Evolutionary conservation across 495 filamentous ascomycete genomes (phyloP).

Genomic region (Lasiosphaeria miniovina): DNA sequence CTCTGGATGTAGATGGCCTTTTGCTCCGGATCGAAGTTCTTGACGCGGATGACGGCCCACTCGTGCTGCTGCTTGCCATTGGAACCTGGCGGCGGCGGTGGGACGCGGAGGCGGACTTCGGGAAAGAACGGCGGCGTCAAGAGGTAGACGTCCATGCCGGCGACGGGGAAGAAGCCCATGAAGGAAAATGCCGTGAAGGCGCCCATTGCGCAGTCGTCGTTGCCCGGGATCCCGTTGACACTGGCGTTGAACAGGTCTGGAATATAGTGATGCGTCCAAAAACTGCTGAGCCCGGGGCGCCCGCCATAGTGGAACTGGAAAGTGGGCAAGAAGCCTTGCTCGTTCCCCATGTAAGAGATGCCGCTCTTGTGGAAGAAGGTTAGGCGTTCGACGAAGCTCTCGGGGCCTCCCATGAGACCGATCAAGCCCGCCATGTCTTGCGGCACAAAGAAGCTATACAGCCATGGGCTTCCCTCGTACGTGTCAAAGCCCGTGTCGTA

Average conservation of each 20-base stretch:
- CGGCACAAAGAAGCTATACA: conserved; percentile 69
- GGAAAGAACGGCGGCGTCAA: conserved; percentile 65
- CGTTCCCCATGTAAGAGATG: conserved; percentile 69
- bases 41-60: conserved; percentile 54
- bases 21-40: conserved; percentile 59
- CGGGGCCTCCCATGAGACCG: conserved; percentile 54
- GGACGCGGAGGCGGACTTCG: conserved; percentile 52
- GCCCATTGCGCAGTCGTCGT: conserved; percentile 76
- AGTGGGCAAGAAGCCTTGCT: conserved; percentile 67
- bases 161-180: conserved; percentile 72
- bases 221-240: conserved; percentile 64
- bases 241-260: conserved; percentile 63
- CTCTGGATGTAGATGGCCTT: conserved; percentile 61
- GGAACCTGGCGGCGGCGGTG: not conserved
- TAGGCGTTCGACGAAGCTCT: conserved; percentile 57
- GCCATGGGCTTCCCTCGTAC: conserved; percentile 69
- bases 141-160: conserved; percentile 71
- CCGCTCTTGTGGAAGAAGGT: conserved; percentile 61
- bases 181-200: conserved; percentile 66
- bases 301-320: conserved; percentile 74
- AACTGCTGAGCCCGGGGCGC: conserved; percentile 59
- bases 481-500: conserved; percentile 62
- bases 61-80: conserved; percentile 27
- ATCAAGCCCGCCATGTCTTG: conserved; percentile 66
- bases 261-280: conserved; percentile 63